Evolutionary conservation across 352 stramenopile species (phyloP), one percentile per base, ranked within the genome.

Genomic region (Pythium dissimile): DNA sequence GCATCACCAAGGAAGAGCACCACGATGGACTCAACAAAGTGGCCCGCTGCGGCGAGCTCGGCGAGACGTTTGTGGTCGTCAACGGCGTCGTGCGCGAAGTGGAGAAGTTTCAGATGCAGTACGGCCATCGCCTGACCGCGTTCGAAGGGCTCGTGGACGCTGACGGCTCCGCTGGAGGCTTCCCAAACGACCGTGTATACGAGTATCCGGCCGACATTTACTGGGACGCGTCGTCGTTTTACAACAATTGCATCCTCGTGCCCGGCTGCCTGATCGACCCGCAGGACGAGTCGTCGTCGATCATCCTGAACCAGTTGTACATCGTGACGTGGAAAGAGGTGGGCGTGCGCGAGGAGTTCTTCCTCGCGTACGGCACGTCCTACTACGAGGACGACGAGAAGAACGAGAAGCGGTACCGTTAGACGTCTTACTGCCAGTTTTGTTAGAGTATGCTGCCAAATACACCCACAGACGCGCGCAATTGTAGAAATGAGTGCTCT

Each of bases 171-270:
- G 83, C 84, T 15, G 85, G 85, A 9, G 85, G 85, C 13, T 94
- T 92, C 48, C 85, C 85, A 13, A 94, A 94, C 57, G 85, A 94
- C 59, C 85, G 85, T 30, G 85, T 94, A 50, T 94, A 94, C 54
- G 83, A 94, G 59, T 94, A 92, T 51, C 75, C 82, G 1, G 85
- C 80, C 2, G 77, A 92, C 43, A 71, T 92, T 44, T 94, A 94
- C 62, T 94, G 85, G 85, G 85, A 94, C 45, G 83, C 85, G 2
- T 92, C 80, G 7, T 83, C 80, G 35, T 94, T 94, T 37, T 92
- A 94, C 71, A 94, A 94, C 74, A 94, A 94, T 54, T 92, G 83
- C 67, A 94, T 94, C 61, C 73, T 94, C n/a, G 84, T 92, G 23
- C 85, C 85, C 0, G 85, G 85, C 13, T 94, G 85, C 48, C 61